These are phyloP conservation scores for Pleurotus salmoneostramineus DNA, from an alignment of 768 basidiomycete genomes.

Conservation along the genomic window DNA sequence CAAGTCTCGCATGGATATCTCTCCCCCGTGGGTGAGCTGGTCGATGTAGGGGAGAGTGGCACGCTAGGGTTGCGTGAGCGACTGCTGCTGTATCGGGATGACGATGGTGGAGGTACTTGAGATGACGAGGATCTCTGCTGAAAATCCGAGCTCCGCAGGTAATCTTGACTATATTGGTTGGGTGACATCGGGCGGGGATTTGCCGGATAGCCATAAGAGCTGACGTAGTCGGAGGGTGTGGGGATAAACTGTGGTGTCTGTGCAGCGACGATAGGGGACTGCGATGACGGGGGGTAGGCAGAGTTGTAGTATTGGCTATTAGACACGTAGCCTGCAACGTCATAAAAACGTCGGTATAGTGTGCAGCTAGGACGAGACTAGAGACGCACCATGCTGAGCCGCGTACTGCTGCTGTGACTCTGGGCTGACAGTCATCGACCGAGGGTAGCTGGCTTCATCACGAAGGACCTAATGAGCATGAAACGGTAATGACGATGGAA, in stretches of 20 bases:
- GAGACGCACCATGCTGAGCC: neutral
- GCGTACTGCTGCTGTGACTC: neutral
- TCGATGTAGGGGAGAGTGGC: constrained; percentile 28
- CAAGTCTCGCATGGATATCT: constrained; percentile 72
- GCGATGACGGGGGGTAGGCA: constrained; percentile 9
- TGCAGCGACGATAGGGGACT: constrained; percentile 12
- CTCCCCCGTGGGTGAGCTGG: constrained; percentile 46
- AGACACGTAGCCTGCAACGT: constrained; percentile 22
- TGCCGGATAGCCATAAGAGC: constrained; percentile 24
- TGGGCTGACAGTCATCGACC: constrained; percentile 15
- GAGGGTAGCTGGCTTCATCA: constrained; percentile 23
- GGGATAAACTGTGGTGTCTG: constrained; percentile 37
- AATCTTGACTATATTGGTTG: constrained; percentile 10
- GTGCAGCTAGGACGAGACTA: neutral
- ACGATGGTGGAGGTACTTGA: neutral
- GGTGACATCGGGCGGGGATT: constrained; percentile 15
- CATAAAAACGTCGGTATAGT: neutral
- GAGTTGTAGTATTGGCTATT: constrained; percentile 13
- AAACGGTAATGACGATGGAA: neutral
- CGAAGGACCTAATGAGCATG: constrained; percentile 13
- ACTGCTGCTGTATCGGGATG: constrained; percentile 21
- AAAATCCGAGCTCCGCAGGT: neutral
- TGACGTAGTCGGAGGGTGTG: constrained; percentile 41
- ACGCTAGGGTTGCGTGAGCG: constrained; percentile 34
- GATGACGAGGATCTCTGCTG: constrained; percentile 1